Evolutionary conservation across 176 grass and related monocot genomes (phyloP).

Genomic region (Tillandsia leiboldiana): DNA sequence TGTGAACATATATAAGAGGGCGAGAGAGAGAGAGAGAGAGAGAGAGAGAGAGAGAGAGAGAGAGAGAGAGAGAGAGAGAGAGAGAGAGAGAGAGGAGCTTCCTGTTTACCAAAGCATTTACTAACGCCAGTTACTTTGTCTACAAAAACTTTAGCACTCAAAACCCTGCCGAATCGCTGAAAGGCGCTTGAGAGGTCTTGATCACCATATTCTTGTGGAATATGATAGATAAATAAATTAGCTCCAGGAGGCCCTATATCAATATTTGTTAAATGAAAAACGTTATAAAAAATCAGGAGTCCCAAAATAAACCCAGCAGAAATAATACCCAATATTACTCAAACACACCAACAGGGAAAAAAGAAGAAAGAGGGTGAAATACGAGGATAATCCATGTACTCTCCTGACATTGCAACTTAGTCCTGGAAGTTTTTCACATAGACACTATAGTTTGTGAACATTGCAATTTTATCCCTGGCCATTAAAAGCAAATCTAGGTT

Average conservation of each 20-base stretch:
- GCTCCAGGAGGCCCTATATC: slow-evolving; percentile 72
- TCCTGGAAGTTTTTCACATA: too few relatives aligned
- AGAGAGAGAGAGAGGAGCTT: background rate
- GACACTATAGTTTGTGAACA: too few relatives aligned
- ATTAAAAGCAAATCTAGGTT: too few relatives aligned
- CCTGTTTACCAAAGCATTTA: slow-evolving; percentile 87
- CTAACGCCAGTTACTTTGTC: slow-evolving; percentile 92
- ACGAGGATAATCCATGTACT: background rate
- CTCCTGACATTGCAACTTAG: too few relatives aligned
- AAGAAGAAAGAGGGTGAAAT: background rate
- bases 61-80: background rate
- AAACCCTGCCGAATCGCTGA: slow-evolving; percentile 78
- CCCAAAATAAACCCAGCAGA: too few relatives aligned
- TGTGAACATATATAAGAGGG: background rate
- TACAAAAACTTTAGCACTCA: slow-evolving; percentile 97
- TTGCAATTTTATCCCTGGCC: too few relatives aligned
- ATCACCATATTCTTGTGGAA: slow-evolving; percentile 74
- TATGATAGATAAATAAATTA: slow-evolving; percentile 86
- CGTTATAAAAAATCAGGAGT: background rate
- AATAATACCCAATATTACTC: too few relatives aligned
- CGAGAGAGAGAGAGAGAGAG: background rate
- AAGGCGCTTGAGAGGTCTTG: slow-evolving; percentile 78
- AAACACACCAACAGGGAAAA: too few relatives aligned
- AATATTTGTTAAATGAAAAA: slow-evolving; percentile 7
- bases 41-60: background rate